Conservation (phyloP, 305 asterid species). For the Andrographis paniculata region DNA sequence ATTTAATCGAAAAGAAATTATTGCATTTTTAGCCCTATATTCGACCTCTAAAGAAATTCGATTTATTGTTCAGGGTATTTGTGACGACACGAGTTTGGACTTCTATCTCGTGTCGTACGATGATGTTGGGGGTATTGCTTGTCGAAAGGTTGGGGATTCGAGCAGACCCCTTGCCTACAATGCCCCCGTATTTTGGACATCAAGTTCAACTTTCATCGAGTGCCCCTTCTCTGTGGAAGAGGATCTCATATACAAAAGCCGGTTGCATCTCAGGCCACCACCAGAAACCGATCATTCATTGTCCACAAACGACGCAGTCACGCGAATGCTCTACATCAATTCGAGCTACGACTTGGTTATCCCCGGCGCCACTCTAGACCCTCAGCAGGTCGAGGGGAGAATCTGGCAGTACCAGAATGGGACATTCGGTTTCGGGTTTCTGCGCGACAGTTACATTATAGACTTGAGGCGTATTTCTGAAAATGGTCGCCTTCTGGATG, state of each 20-base stretch:
- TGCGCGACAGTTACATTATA: slow-evolving; percentile 43
- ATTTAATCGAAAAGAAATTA: too few species aligned
- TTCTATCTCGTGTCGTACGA: slow-evolving; percentile 77
- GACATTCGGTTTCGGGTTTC: slow-evolving; percentile 79
- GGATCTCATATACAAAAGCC: slow-evolving; percentile 41
- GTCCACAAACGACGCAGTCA: slow-evolving; percentile 24
- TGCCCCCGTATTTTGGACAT: slow-evolving; percentile 77
- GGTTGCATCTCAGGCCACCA: slow-evolving; percentile 53
- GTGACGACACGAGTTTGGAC: slow-evolving; percentile 60
- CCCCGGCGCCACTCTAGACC: slow-evolving; percentile 46
- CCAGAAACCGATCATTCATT: slow-evolving; percentile 26
- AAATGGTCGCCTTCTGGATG: slow-evolving; percentile 51
- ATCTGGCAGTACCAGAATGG: slow-evolving; percentile 75
- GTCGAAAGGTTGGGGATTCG: slow-evolving; percentile 73
- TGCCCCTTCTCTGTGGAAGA: slow-evolving; percentile 71
- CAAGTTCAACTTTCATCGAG: slow-evolving; percentile 37
- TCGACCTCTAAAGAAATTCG: too few species aligned
- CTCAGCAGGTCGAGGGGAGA: slow-evolving; percentile 68
- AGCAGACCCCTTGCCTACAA: slow-evolving; percentile 33
- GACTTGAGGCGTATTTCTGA: slow-evolving; percentile 62
- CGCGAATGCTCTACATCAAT: slow-evolving; percentile 55
- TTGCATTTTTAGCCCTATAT: too few species aligned
- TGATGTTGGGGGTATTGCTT: slow-evolving; percentile 77
- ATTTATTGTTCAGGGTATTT: slow-evolving; percentile 51
- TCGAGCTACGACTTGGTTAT: slow-evolving; percentile 78